phyloP scores from a whole-genome alignment of 2,329 filamentous ascomycete genomes.

The Talaromyces albobiverticillius region DNA sequence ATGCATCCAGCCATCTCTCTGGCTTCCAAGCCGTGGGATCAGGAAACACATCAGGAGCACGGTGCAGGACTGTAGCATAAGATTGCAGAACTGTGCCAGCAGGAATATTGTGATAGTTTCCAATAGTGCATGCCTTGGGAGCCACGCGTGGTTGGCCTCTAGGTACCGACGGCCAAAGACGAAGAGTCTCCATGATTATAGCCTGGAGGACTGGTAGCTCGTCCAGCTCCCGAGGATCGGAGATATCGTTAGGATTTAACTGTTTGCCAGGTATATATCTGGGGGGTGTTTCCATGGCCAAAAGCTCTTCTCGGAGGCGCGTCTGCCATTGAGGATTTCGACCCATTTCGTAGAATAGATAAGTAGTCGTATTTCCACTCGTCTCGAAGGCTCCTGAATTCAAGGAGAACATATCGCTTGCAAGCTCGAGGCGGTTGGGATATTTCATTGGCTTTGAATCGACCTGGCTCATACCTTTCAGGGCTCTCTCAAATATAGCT shows the following conservation, averaged over 20 bases:
- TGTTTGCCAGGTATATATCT: no score
- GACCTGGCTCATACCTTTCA: no score
- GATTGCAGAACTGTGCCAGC: background rate
- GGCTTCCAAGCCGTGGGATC: background rate
- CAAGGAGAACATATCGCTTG: conserved; percentile 75
- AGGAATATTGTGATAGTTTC: background rate
- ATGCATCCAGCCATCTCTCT: background rate
- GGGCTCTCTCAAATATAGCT: no score
- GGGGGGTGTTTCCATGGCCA: conserved; percentile 3
- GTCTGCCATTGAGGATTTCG: conserved; percentile 28
- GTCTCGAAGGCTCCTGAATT: conserved; percentile 76
- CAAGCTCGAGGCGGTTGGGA: conserved; percentile 46
- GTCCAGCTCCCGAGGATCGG: conserved; percentile 23
- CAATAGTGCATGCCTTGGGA: conserved; percentile 13
- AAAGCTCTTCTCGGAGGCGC: conserved; percentile 29
- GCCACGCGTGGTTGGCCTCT: conserved; percentile 28
- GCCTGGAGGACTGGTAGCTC: conserved; percentile 30
- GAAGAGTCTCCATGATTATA: conserved; percentile 33
- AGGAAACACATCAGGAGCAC: background rate
- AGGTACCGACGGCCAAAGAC: conserved; percentile 29
- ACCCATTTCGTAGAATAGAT: conserved; percentile 38
- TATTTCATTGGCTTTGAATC: no score
- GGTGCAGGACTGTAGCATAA: background rate
- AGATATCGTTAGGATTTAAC: conserved; percentile 18
- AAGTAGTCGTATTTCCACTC: conserved; percentile 57